Evolutionary conservation across 441 rosid genomes (phyloP).

Genomic region (Pelargonium exstipulatum): DNA sequence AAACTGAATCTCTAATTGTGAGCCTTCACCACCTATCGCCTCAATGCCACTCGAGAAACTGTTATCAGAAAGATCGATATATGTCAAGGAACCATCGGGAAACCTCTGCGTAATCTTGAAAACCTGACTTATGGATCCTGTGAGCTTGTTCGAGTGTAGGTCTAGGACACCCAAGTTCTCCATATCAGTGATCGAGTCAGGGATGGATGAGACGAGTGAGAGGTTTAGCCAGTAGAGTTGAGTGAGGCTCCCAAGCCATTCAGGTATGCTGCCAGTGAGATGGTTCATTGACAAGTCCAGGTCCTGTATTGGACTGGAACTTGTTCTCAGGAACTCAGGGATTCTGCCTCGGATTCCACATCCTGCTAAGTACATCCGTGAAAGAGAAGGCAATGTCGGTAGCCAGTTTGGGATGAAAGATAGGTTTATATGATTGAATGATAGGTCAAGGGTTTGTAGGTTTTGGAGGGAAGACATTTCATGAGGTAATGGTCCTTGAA

Average conservation of each 20-base stretch:
- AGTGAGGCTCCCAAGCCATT: constrained; percentile 48
- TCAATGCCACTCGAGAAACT: constrained; percentile 31
- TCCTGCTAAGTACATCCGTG: constrained; percentile 35
- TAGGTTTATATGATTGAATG: constrained; percentile 44
- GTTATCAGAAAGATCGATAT: constrained; percentile 46
- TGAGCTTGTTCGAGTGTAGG: constrained; percentile 47
- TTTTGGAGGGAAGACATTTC: constrained; percentile 39
- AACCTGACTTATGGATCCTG: constrained; percentile 32
- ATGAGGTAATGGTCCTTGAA: constrained; percentile 40
- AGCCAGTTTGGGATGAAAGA: constrained; percentile 35
- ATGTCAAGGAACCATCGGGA: constrained; percentile 36
- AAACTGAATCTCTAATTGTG: constrained; percentile 24
- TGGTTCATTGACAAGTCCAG: constrained; percentile 43
- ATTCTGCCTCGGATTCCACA: constrained; percentile 41
- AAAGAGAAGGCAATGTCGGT: constrained; percentile 38
- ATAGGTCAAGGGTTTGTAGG: constrained; percentile 44
- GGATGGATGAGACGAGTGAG: constrained; percentile 32
- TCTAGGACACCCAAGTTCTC: constrained; percentile 33
- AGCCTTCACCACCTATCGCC: constrained; percentile 27
- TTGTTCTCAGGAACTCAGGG: constrained; percentile 35
- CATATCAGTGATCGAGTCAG: constrained; percentile 33
- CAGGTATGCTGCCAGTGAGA: constrained; percentile 36
- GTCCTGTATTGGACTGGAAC: constrained; percentile 43
- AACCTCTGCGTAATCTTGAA: constrained; percentile 34
- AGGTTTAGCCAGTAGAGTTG: constrained; percentile 41